Evolutionary conservation across 352 stramenopile species (phyloP).

Genomic region (Bremia lactucae): DNA sequence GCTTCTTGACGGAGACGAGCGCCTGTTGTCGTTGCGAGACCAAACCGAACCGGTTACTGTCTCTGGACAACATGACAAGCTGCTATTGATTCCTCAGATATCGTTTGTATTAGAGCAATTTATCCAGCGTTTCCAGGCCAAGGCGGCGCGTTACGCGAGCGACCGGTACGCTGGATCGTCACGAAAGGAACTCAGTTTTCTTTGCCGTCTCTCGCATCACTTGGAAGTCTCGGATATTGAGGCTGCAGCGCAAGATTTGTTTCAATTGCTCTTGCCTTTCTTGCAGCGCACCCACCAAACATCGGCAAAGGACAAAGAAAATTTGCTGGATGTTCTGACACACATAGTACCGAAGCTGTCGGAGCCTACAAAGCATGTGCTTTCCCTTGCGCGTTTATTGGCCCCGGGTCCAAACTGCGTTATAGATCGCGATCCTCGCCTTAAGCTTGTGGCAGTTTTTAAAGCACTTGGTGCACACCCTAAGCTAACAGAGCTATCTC

Average conservation of each 20-base stretch:
- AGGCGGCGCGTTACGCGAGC: constrained; percentile 59
- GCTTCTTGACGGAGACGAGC: constrained; percentile 66
- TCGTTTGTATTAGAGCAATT: constrained; percentile 74
- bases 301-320: constrained; percentile 63
- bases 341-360: constrained; percentile 66
- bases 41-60: constrained; percentile 16
- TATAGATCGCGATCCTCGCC: constrained; percentile 38
- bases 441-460: constrained; percentile 66
- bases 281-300: constrained; percentile 75
- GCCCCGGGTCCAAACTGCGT: constrained; percentile 69
- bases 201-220: constrained; percentile 67
- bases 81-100: constrained; percentile 58
- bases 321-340: constrained; percentile 63
- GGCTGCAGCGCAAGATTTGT: constrained; percentile 56
- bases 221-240: constrained; percentile 33
- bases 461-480: constrained; percentile 40
- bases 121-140: constrained; percentile 70
- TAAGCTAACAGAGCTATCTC: constrained; percentile 21
- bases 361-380: constrained; percentile 64
- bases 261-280: constrained; percentile 78
- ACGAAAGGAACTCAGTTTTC: constrained; percentile 66
- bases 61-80: constrained; percentile 1
- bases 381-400: constrained; percentile 65
- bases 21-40: constrained; percentile 7
- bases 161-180: constrained; percentile 75